A percentile compares a stretch with the other conserved stretches of the same genome.
Evolutionary conservation across 2,329 filamentous ascomycete genomes (phyloP).

Genomic region (Capronia coronata): DNA sequence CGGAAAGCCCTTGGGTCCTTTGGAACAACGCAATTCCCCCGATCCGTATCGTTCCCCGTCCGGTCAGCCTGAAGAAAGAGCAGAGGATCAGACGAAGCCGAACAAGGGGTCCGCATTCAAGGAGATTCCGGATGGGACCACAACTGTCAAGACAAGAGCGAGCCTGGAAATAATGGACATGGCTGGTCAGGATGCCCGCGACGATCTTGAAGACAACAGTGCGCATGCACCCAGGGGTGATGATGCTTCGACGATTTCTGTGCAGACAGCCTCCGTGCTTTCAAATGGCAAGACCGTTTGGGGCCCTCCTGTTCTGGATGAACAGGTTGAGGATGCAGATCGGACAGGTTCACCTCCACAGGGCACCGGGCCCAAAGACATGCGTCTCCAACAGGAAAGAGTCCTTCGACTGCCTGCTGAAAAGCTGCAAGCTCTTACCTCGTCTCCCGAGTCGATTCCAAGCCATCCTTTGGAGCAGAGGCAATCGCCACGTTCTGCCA

Average conservation of each 20-base stretch:
- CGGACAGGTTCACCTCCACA: background rate
- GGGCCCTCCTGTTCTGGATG: background rate
- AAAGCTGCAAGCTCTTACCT: conserved; percentile 50
- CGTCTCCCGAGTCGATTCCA: conserved; percentile 50
- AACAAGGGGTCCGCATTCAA: conserved; percentile 12
- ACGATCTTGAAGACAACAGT: background rate
- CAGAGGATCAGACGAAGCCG: background rate
- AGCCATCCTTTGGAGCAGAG: conserved; percentile 37
- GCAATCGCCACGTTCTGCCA: conserved; percentile 31
- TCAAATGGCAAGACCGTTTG: background rate
- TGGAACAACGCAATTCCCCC: conserved; percentile 2
- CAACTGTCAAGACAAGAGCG: background rate
- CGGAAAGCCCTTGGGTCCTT: conserved; percentile 6
- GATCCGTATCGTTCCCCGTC: background rate
- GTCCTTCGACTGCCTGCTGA: conserved; percentile 49
- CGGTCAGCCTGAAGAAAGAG: background rate
- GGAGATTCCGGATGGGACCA: background rate
- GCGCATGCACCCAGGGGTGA: background rate
- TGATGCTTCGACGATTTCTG: background rate
- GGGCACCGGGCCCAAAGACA: background rate
- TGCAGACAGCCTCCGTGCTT: background rate
- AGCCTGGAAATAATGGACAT: background rate
- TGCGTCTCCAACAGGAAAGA: conserved; percentile 29
- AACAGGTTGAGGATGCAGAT: no score
- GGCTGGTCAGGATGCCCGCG: background rate